phyloP scores from a whole-genome alignment of 202 grass and related monocot genomes.

The Schoenoplectus tabernaemontani region DNA sequence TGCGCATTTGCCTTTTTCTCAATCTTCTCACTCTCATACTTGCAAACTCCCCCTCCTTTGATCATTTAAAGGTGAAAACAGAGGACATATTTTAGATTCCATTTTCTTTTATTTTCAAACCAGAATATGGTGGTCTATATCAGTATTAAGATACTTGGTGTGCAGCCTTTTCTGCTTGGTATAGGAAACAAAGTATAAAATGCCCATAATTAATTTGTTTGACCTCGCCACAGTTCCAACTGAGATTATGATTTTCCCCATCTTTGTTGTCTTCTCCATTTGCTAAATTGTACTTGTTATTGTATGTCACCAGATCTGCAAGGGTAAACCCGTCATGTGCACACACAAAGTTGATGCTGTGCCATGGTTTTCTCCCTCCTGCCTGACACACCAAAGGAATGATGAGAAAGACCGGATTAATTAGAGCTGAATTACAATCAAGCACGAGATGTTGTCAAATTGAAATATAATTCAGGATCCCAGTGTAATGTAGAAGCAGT shows the following conservation, averaged over 20 bases:
- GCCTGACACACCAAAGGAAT: slow-evolving; percentile 32
- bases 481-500: too few relatives aligned
- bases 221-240: slow-evolving; percentile 97
- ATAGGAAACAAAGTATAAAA: not conserved
- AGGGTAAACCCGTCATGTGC: slow-evolving; percentile 96
- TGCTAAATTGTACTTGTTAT: slow-evolving; percentile 75
- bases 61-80: too few relatives aligned
- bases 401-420: not conserved
- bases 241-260: slow-evolving; percentile 97
- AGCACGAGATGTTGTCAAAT: not conserved
- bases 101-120: too few relatives aligned
- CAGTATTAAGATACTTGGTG: not conserved
- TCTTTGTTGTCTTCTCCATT: slow-evolving; percentile 89
- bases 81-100: too few relatives aligned
- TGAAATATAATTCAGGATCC: too few relatives aligned
- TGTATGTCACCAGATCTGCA: slow-evolving; percentile 91
- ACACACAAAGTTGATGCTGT: slow-evolving; percentile 93
- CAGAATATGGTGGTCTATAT: too few relatives aligned
- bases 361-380: slow-evolving; percentile 91
- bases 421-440: not conserved
- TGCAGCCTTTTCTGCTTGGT: not conserved
- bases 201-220: not conserved
- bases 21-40: slow-evolving; percentile 68
- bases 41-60: slow-evolving; percentile 82
- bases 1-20: slow-evolving; percentile 91